Evolutionary conservation across 2,329 filamentous ascomycete genomes (phyloP), one percentile per base, ranked within the genome.

Genomic region (Botryotinia convoluta): DNA sequence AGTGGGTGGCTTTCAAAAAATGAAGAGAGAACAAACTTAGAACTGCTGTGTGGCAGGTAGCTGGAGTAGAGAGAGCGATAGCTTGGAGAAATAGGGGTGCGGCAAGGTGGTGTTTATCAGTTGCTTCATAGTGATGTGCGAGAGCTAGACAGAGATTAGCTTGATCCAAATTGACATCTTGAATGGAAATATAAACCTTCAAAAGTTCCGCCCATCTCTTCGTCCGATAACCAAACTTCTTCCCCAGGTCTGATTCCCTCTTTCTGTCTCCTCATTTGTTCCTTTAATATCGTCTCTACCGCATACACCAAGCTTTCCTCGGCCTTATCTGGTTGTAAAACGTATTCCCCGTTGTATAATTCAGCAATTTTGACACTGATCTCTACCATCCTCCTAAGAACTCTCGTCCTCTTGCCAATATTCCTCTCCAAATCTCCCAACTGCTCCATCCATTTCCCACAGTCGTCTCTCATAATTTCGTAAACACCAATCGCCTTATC

Each of bases 1-100:
- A 72, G 45, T 70, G 77, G 74, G 29, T 63, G 5, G 4, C 39
- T 35, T 20, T 51, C 20, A 3, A 6, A 20, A 62, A 42, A 44
- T 45, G 51, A 26, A 5, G 32, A 44, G 37, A 32, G 16, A 86
- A 87, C 63, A 80, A 86, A 92, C 87, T 97, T 80, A 98, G 85
- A 22, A 95, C 87, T 42, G 93, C 92, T 69, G 92, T 90, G 81
- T 97, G 94, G 81, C 95, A 98, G 44, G 85, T 87, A 37, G 84
- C 85, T 1, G 83, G 83, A 4, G 89, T 86, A 81, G 89, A 91
- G 63, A 96, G 83, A 29, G 90, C 87, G 48, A 97, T 85, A 9
- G 95, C 93, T 79, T 97, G 94, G 78, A 98, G 89, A 81, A 95
- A 97, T 44, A 98, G 86, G 5, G 95, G 94, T 35, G 95, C 88